phyloP scores from a whole-genome alignment of 805 yeast genomes.

The Sugiyamaella floridensis region DNA sequence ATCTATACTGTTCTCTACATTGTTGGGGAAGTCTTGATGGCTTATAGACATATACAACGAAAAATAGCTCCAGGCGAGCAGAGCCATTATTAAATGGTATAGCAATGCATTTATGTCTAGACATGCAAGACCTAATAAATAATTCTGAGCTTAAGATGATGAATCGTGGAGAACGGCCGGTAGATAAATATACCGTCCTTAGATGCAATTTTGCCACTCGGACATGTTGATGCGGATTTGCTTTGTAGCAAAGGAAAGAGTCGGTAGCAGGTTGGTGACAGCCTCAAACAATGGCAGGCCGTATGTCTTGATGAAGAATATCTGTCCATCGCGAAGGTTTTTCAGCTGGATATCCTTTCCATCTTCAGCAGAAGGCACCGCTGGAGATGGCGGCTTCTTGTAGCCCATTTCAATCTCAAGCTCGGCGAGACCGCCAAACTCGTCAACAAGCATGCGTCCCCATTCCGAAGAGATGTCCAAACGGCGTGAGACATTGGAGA shows the following conservation, averaged over 20 bases:
- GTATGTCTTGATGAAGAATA: constrained; percentile 75
- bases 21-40: too few relatives aligned
- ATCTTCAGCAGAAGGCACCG: constrained; percentile 1
- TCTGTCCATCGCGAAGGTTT: constrained; percentile 60
- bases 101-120: not conserved
- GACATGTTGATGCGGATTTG: constrained; percentile 16
- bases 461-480: constrained; percentile 70
- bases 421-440: constrained; percentile 59
- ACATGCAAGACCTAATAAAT: not conserved
- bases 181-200: not conserved
- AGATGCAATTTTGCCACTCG: constrained; percentile 10
- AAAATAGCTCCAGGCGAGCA: not conserved
- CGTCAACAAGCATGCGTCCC: constrained; percentile 76
- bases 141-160: not conserved
- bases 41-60: too few relatives aligned
- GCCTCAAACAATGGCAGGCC: constrained; percentile 70
- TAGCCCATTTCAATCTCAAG: constrained; percentile 40
- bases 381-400: constrained; percentile 3
- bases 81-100: not conserved
- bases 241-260: constrained; percentile 18
- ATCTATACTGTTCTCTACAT: too few relatives aligned
- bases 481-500: constrained; percentile 85
- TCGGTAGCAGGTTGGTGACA: constrained; percentile 53
- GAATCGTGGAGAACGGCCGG: not conserved
- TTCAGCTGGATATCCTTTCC: not conserved